Conservation (phyloP, 139 green algal species). For the Chlamydomonas sp. region DNA sequence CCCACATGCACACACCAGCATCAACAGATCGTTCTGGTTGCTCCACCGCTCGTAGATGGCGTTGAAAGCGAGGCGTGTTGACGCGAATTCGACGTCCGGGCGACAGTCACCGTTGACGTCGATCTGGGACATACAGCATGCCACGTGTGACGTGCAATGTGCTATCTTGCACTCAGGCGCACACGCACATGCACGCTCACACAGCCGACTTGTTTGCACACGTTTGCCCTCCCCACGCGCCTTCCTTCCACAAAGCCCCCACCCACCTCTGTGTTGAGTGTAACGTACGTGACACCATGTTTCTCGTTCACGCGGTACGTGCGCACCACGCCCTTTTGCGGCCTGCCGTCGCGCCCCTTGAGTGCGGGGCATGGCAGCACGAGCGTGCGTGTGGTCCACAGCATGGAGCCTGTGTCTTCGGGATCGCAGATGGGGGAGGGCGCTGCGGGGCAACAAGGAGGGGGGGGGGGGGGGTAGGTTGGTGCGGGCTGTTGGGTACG, state of each 20-base stretch:
- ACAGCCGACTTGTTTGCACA: no score
- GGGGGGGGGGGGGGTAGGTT: no score
- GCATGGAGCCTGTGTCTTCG: no score
- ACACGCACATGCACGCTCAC: no score
- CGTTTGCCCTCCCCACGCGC: no score
- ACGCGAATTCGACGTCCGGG: slow-evolving; percentile 6
- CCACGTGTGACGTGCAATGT: no score
- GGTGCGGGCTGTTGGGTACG: no score
- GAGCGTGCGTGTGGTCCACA: slow-evolving; percentile 9
- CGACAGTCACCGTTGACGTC: no score
- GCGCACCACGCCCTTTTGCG: background rate
- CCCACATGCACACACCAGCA: background rate
- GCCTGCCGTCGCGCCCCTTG: background rate
- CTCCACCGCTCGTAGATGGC: slow-evolving; percentile 8
- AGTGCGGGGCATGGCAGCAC: slow-evolving; percentile 11
- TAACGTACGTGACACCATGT: slow-evolving; percentile 5
- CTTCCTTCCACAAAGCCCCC: background rate
- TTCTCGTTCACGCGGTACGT: slow-evolving; percentile 1
- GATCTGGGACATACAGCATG: no score
- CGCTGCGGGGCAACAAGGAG: no score
- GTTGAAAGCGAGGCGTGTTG: slow-evolving; percentile 8
- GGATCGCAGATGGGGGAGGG: no score
- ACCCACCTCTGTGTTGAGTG: background rate
- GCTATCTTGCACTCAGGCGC: no score
- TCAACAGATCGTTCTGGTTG: slow-evolving; percentile 12